Evolutionary conservation across 2,329 filamentous ascomycete genomes (phyloP), one percentile per base, ranked within the genome.

Genomic region (Leptographium procerum): DNA sequence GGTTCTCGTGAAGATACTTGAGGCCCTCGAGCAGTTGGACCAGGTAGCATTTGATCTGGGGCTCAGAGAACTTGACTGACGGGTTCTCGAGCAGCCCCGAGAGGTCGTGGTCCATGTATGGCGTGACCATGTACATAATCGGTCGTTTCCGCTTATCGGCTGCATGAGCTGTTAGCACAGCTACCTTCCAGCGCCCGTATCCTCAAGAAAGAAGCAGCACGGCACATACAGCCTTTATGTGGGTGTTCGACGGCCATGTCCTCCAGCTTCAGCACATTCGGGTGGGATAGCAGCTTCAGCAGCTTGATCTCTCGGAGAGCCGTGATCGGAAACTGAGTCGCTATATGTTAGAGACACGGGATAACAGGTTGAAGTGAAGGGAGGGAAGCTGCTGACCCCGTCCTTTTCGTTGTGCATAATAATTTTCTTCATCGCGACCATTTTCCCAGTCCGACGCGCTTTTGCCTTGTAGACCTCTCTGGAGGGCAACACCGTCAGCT

Each of bases 341-440:
- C 7, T 2, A 1, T 1, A 22, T 29, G 60, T 67, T 26, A 64
- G 62, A 28, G 33, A 31, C n/a, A 19, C 59, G 59, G 57, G 24
- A 45, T 16, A 31, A 43, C 28, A 47, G 13, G 13, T 5, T 5
- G 34, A 26, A 28, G 1, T 11, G 8, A n/a, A 24, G 16, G 22
- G 47, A 28, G 9, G 19, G 8, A 16, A 1, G 31, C 26, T 50
- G 74, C 84, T 66, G 73, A 89, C 86, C 55, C 94, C 94, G 72
- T 99, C 94, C 71, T 96, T 97, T 76, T 99, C 94, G 71, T 97
- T 95, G 71, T 97, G 94, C 89, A 97, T 96, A 64, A 99, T 84
- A 64, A 99, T 99, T 80, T 97, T 97, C 77, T 99, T 99, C 68
- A 99, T 73, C 4, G 94, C 94, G 61, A 96, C 88, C 52, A 92